These are phyloP conservation scores for Biscogniauxia mediterranea DNA, from an alignment of 2,329 filamentous ascomycete species.

Conservation along the genomic window DNA sequence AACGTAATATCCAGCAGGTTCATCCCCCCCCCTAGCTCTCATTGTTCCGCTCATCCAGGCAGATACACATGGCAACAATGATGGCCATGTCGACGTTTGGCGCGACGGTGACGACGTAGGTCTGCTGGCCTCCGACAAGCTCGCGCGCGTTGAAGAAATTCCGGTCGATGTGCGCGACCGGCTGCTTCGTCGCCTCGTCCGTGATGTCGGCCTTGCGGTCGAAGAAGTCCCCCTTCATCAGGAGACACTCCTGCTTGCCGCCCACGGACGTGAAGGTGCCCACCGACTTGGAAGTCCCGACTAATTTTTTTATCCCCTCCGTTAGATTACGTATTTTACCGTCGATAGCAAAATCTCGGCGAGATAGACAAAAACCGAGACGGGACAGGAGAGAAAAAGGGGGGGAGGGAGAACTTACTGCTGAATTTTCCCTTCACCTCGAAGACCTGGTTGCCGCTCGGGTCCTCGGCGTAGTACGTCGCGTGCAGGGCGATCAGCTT, in stretches of 20 bases:
- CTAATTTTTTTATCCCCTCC: too few species aligned
- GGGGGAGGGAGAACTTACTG: slow-evolving; percentile 37
- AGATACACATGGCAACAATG: slow-evolving; percentile 65
- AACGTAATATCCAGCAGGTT: too few species aligned
- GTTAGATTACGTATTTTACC: too few species aligned
- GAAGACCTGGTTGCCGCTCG: slow-evolving; percentile 46
- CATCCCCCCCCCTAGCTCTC: slow-evolving; percentile 37
- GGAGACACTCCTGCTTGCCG: slow-evolving; percentile 44
- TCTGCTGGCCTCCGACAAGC: slow-evolving; percentile 60
- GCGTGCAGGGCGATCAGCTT: slow-evolving; percentile 50
- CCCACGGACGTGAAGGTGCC: slow-evolving; percentile 54
- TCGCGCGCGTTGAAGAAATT: slow-evolving; percentile 57
- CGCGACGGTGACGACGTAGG: slow-evolving; percentile 62
- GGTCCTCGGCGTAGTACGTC: slow-evolving; percentile 50
- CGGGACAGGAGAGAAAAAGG: background rate
- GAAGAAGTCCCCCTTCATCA: slow-evolving; percentile 62
- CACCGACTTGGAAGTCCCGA: slow-evolving; percentile 52
- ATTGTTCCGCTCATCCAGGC: slow-evolving; percentile 62
- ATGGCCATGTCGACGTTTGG: slow-evolving; percentile 65
- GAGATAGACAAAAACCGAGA: too few species aligned
- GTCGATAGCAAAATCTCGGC: background rate
- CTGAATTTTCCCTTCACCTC: slow-evolving; percentile 55
- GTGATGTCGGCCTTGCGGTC: slow-evolving; percentile 58
- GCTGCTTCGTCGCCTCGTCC: slow-evolving; percentile 46
- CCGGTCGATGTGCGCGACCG: slow-evolving; percentile 59